Evolutionary conservation across 345 rosid species (phyloP).

Genomic region (Kernera saxatilis): DNA sequence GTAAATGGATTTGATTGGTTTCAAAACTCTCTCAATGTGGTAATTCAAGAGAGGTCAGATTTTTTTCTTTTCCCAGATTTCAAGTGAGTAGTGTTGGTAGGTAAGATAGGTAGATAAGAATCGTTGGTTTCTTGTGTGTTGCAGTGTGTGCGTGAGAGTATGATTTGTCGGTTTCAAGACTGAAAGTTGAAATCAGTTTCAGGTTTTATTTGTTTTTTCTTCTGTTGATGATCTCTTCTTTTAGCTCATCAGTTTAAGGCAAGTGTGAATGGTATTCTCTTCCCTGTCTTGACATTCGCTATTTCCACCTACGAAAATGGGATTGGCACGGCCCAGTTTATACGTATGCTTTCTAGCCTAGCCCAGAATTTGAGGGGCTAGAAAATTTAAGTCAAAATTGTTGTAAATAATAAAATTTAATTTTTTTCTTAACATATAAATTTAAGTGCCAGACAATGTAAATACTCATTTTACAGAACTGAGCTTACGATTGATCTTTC

Average conservation of each 20-base stretch:
- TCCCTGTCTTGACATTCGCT: too few species aligned
- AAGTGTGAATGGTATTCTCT: too few species aligned
- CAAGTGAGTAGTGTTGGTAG: conserved; percentile 21
- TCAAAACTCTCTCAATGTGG: background rate
- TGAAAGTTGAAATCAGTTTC: background rate
- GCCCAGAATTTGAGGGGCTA: background rate
- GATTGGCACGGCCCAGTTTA: background rate
- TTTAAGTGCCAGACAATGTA: too few species aligned
- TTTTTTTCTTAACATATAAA: too few species aligned
- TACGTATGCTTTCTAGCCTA: background rate
- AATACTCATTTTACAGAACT: too few species aligned
- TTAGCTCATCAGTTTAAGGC: background rate
- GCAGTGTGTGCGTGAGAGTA: conserved; percentile 4
- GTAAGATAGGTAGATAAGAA: conserved; percentile 9
- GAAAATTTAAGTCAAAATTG: background rate
- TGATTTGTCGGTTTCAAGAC: conserved; percentile 19
- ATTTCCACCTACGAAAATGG: background rate
- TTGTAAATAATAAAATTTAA: too few species aligned
- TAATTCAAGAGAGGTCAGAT: background rate
- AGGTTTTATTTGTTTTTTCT: background rate
- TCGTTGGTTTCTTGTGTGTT: conserved; percentile 9
- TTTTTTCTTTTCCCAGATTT: background rate
- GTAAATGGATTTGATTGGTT: conserved; percentile 29
- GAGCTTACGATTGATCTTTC: too few species aligned
- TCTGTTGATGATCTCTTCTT: background rate